Base-by-base conservation (phyloP, 306 rosid genomes). In the Vigna radiata region DNA sequence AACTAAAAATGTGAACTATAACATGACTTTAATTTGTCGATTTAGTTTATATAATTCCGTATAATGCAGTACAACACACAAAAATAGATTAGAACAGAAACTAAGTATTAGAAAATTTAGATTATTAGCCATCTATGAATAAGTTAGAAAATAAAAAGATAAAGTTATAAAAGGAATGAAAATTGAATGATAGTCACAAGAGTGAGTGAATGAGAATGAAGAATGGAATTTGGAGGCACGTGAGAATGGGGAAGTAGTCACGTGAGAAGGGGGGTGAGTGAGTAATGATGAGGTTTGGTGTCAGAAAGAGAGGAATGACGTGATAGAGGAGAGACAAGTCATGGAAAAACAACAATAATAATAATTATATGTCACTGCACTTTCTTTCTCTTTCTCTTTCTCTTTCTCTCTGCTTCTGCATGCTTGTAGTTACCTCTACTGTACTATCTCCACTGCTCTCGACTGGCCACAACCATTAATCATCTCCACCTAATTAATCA, bases 251-350 rank as follows among this genome's bases (percentile, higher is more conserved):
- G 53, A 13, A 47, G 53, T 0, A 5, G 17, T 48, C 53, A 48
- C 53, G 53, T 48, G 53, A 18, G 10, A 44, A 44, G 16, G 15
- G 39, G 49, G 15, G 87, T 85, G 91, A 85, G 68, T 21, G 71
- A 69, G 82, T 78, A 25, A 77, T 77, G 81, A 77, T 77, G 81
- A 48, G 61, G 69, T 27, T 70, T 29, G 60, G 73, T 68, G 82
- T 73, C 78, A 66, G 76, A 77, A 76, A 43, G 73, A 75, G 82
- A 78, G 81, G 82, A 83, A 78, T 83, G 85, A 86, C 85, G 85
- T 81, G 83, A 85, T 71, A 43, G 63, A 68, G 63, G 76, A 47
- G 36, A 25, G 69, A 56, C 72, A 75, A 47, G 79, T 75, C 79
- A 73, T 58, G 29, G 7, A 39, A 31, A 41, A 2, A 9, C 46